Evolutionary conservation across 1,284 basidiomycete species (phyloP).

Genomic region (Apiotrichum sp.): DNA sequence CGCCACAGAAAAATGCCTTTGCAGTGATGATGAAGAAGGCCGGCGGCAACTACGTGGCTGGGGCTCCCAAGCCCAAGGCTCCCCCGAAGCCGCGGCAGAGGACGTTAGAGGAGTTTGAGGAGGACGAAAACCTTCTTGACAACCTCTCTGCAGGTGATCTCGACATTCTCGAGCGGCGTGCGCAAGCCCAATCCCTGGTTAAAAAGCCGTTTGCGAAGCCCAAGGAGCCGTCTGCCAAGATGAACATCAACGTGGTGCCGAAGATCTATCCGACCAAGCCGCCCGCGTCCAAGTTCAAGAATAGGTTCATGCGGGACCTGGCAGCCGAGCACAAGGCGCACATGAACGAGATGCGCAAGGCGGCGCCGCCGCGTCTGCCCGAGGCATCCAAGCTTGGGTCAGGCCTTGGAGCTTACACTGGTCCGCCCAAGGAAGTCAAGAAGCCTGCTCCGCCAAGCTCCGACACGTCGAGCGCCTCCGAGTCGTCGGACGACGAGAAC

Average conservation of each 20-base stretch:
- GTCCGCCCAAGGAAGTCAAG: conserved; percentile 13
- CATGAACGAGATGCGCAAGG: conserved; percentile 8
- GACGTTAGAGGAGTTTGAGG: conserved; percentile 31
- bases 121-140: conserved; percentile 13
- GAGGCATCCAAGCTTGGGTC: conserved; percentile 30
- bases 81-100: conserved; percentile 13
- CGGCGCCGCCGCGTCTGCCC: conserved; percentile 24
- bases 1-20: conserved; percentile 37
- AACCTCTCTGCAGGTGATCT: conserved; percentile 20
- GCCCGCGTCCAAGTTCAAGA: conserved; percentile 21
- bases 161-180: conserved; percentile 39
- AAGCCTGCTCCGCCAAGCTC: conserved; percentile 17
- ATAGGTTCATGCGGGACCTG: conserved; percentile 39
- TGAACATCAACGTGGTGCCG: conserved; percentile 37
- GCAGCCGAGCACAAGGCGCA: conserved; percentile 27
- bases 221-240: conserved; percentile 16
- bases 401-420: conserved; percentile 39
- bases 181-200: conserved; percentile 17
- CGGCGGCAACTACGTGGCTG: conserved; percentile 15
- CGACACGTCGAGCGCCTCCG: conserved; percentile 37
- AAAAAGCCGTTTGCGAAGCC: conserved; percentile 5
- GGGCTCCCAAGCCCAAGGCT: not conserved
- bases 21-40: conserved; percentile 43
- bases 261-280: conserved; percentile 19
- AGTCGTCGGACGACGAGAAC: conserved; percentile 52